Evolutionary conservation across 179 eudicot genomes (phyloP), one percentile per base, ranked within the genome.

Genomic region (Patellifolia procumbens): DNA sequence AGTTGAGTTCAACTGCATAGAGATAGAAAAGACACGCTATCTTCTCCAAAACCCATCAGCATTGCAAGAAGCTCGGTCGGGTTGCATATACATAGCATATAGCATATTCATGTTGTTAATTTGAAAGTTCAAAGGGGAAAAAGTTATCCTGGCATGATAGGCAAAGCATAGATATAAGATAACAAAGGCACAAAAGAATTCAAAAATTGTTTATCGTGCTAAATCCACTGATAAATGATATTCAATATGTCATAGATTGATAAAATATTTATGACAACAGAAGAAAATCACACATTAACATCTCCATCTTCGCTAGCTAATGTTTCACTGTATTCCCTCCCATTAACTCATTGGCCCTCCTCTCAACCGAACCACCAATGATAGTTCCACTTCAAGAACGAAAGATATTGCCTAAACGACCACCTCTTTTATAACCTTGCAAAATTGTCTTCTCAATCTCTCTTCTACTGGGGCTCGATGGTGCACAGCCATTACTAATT

Each of bases 11-110:
- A 9, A 46, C 51, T 1, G 2, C 16, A 46, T 46, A 7, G 51
- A 46, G 51, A 46, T 46, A 37, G 42, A 10, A 46, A 5, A 46
- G 51, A 46, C 11, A 10, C 51, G 11, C 51, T 6, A 46, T 15
- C 51, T 46, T 46, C 11, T 46, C 8, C 51, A 46, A 46, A 46
- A 46, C 11, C 51, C 11, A 46, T 46, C 51, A 46, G 51, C 16
- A 46, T 46, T 46, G 11, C 51, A 9, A 46, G 51, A 46, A 46
- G 13, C 2, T 59, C 26, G n/a, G 64, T 59, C 26, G 64, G 45
- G 34, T 68, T 68, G 72, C 53, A 13, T 45, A 34, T 68, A 68
- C 55, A 49, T 24, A 45, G 51, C 51, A 46, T 46, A 49, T 24
- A 45, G 51, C 51, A 46, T 46, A 10, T 13, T 46, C 11, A 46